Percentiles rank a stretch among this genome's conserved stretches.
Conservation (phyloP, 2,329 filamentous ascomycete species). For the Ophiocordyceps australis region DNA sequence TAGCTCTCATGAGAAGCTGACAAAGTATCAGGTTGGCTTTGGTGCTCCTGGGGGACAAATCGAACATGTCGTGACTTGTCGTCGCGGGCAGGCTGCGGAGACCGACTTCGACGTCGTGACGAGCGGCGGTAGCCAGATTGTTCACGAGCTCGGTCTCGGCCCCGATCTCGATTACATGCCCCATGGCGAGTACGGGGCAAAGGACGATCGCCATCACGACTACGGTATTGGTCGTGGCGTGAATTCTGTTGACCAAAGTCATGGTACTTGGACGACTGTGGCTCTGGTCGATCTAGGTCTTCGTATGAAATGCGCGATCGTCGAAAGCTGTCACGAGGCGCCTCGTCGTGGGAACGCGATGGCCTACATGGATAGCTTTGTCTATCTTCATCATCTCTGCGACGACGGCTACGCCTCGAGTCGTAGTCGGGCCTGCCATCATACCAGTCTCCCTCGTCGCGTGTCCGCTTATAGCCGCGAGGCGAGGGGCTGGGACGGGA, state of each 20-base stretch:
- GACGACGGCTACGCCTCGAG: slow-evolving; percentile 38
- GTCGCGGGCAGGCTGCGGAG: slow-evolving; percentile 22
- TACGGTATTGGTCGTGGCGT: slow-evolving; percentile 15
- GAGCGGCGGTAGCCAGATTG: slow-evolving; percentile 34
- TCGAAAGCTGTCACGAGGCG: slow-evolving; percentile 1
- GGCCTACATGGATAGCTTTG: slow-evolving; percentile 28
- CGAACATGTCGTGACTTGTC: slow-evolving; percentile 16
- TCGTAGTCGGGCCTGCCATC: slow-evolving; percentile 28
- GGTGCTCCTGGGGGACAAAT: slow-evolving; percentile 12
- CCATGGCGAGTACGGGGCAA: slow-evolving; percentile 4
- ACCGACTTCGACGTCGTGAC: slow-evolving; percentile 34
- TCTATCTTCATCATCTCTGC: slow-evolving; percentile 38
- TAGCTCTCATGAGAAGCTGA: no score
- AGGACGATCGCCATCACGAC: slow-evolving; percentile 5
- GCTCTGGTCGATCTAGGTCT: slow-evolving; percentile 1
- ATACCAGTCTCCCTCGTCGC: slow-evolving; percentile 41
- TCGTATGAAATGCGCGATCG: slow-evolving; percentile 2
- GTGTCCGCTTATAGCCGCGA: slow-evolving; percentile 47
- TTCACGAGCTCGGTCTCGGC: slow-evolving; percentile 8
- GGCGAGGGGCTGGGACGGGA: slow-evolving; percentile 38
- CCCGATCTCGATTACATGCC: slow-evolving; percentile 19
- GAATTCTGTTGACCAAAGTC: not conserved
- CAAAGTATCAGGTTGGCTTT: no score
- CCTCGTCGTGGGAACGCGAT: slow-evolving; percentile 1
- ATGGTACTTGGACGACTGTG: slow-evolving; percentile 1